phyloP scores from a whole-genome alignment of 331 rosid species.

The Acacia concinna region DNA sequence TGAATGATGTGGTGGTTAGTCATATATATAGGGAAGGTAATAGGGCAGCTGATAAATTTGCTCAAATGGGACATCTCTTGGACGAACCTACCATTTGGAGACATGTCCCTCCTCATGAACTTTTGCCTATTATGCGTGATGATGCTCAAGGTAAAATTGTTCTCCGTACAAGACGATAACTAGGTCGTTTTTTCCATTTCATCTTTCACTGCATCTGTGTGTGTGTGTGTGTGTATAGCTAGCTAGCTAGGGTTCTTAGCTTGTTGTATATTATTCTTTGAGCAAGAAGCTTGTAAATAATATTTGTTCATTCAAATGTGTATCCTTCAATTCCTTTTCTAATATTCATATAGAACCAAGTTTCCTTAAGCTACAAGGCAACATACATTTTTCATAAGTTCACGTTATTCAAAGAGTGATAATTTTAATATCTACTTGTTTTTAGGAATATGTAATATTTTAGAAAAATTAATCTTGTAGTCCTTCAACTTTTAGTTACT shows the following conservation, averaged over 20 bases:
- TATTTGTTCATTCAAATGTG: background rate
- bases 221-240: background rate
- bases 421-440: background rate
- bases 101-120: constrained; percentile 52
- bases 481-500: no score
- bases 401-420: background rate
- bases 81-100: constrained; percentile 55
- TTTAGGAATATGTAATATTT: background rate
- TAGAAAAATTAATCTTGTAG: no score
- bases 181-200: background rate
- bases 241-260: background rate
- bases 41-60: constrained; percentile 68
- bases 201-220: background rate
- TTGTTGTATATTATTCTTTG: constrained; percentile 10
- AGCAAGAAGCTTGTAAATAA: background rate
- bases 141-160: constrained; percentile 76
- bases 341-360: no score
- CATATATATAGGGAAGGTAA: constrained; percentile 78
- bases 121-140: constrained; percentile 44
- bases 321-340: no score
- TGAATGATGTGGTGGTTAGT: constrained; percentile 41
- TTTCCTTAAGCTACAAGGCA: background rate
- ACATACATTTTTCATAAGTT: background rate
- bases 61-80: constrained; percentile 59
- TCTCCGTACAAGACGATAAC: constrained; percentile 46